Evolutionary conservation across 2,329 filamentous ascomycete species (phyloP), one percentile per base, ranked within the genome.

Genomic region (Pyrenophora teres): DNA sequence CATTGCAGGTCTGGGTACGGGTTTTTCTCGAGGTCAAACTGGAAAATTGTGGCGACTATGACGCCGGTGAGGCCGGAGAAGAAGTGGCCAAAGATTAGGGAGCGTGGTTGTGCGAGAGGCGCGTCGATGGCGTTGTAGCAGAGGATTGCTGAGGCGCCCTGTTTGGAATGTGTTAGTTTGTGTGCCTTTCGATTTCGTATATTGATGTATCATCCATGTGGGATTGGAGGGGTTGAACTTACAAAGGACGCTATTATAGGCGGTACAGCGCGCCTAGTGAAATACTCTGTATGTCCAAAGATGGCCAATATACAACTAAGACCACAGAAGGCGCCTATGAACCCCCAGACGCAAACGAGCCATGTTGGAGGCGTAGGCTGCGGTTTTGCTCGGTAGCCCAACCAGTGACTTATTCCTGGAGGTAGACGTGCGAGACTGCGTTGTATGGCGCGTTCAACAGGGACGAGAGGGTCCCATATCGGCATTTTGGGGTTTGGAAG

Each of bases 341-440:
- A 75, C 2, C 75, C 74, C 61, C 74, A 74, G 6, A 75, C 52
- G 55, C 72, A 78, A 37, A 77, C 31, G 64, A 62, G n/a, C 69
- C 60, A 56, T 54, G 59, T 52, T 58, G 52, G 63, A 12, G 68
- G 65, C 6, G 69, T 59, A 30, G 65, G 48, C n/a, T 57, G 45
- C 8, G 69, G 54, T 30, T 67, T 56, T 13, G 65, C 59, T 23
- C 77, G 69, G 45, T 77, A 73, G 35, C 77, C 77, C 4, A 95
- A 75, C 66, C 90, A 87, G 62, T 84, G 83, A n/a, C 88, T 82
- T 21, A 93, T 65, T 1, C 82, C 81, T 49, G 77, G 77, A 0
- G 91, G 91, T 2, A 95, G 69, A 35, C 78, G 60, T 9, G 64
- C 43, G 39, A 72, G 63, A 15, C 55, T 61, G 16, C 48, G 56